These are phyloP conservation scores for Corymbia calophylla DNA, from an alignment of 441 rosid species.

Conservation along the genomic window DNA sequence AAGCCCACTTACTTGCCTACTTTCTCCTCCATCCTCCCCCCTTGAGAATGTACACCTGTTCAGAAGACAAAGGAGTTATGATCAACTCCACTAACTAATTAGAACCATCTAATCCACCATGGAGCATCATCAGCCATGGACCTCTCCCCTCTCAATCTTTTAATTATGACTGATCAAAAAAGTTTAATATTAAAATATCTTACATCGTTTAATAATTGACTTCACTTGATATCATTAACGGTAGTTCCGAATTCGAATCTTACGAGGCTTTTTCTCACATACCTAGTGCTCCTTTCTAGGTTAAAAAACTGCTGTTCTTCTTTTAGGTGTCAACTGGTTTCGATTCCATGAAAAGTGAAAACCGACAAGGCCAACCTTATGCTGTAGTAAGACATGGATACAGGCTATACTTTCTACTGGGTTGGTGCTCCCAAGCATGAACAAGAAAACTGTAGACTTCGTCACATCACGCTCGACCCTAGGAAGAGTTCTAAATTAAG, in stretches of 20 bases:
- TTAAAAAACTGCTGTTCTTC: not conserved
- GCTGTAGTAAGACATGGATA: not conserved
- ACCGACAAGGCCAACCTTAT: not conserved
- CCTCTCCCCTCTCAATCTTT: not conserved
- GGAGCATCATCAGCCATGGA: not conserved
- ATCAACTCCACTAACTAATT: not conserved
- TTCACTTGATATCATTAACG: accelerated
- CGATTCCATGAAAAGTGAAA: not conserved
- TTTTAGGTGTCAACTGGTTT: not conserved
- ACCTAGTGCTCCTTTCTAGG: not conserved
- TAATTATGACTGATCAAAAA: not conserved
- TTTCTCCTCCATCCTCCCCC: not conserved
- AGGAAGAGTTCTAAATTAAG: not conserved
- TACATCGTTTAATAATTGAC: not conserved
- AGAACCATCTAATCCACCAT: not conserved
- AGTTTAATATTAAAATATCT: accelerated
- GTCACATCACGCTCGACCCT: not conserved
- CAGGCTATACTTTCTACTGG: not conserved
- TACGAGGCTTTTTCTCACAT: not conserved
- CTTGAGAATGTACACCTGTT: not conserved
- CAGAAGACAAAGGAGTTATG: not conserved
- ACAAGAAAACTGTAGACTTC: not conserved
- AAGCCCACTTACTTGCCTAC: not conserved
- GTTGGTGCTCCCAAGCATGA: not conserved
- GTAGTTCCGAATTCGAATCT: not conserved